Evolutionary conservation across 805 yeast genomes (phyloP), one percentile per base, ranked within the genome.

Genomic region (Monosporozyma servazzii): DNA sequence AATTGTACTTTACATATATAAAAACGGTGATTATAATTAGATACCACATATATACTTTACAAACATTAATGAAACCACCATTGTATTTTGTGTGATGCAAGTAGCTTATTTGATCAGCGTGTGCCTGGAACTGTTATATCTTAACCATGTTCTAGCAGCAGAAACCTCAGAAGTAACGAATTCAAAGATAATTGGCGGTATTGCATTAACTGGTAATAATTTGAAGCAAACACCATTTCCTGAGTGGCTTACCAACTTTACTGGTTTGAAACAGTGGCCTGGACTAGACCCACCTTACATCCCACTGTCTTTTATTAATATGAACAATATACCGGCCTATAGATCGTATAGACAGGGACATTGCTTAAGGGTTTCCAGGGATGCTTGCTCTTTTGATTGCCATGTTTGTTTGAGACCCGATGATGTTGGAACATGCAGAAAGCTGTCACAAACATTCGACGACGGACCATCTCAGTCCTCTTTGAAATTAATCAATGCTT

Each of bases 401-500:
- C 78, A 75, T 65, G 79, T 82, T 55, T 90, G 96, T 69, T 79
- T 82, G 27, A 79, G 81, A 23, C 76, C 71, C 37, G 93, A 86
- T 66, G 98, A 90, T 63, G 80, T 86, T 5, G 76, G 72, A 58
- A 79, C 91, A 0, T 90, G 97, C 65, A 78, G 82, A 2, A 71
- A 73, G 46, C 71, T 91, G 39, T 80, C 90, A 0, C 98, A 91
- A 69, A 84, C 95, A 0, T 91, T 91, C 68, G 99, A 91, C 65
- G 98, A 91, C 65, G 98, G 99, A 0, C 99, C 99, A 1, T 77
- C 90, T 0, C 80, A 80, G 0, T 75, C 79, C 21, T 90, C 97
- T 0, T 71, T 77, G 3, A 73, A 73, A 43, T 73, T 91, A 30
- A 65, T 89, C 23, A 68, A 72, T 3, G 68, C 73, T n/a, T 68